Conservation (phyloP, 2,329 filamentous ascomycete species). For the Acrodontium crateriforme region DNA sequence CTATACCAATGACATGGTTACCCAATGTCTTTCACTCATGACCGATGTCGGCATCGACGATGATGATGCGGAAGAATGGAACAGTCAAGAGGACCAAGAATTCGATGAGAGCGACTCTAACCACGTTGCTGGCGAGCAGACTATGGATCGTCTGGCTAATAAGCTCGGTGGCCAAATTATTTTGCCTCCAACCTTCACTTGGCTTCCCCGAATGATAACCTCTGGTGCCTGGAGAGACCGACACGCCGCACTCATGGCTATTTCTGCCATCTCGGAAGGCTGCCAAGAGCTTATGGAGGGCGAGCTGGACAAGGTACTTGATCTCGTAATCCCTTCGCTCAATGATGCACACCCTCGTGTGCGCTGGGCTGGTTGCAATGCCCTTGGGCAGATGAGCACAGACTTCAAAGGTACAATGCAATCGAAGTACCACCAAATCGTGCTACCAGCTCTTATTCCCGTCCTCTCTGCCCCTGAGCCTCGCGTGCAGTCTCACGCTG, state of each 20-base stretch:
- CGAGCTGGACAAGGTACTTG: slow-evolving; percentile 84
- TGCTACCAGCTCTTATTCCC: slow-evolving; percentile 82
- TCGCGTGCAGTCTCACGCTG: slow-evolving; percentile 90
- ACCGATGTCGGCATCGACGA: slow-evolving; percentile 91
- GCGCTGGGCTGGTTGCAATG: slow-evolving; percentile 94
- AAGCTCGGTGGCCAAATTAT: slow-evolving; percentile 93
- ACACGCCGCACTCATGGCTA: slow-evolving; percentile 95
- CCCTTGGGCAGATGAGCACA: slow-evolving; percentile 98
- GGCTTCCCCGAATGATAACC: slow-evolving; percentile 95
- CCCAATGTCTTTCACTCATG: slow-evolving; percentile 94
- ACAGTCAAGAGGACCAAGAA: slow-evolving; percentile 83
- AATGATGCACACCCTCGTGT: slow-evolving; percentile 86
- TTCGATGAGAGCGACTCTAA: slow-evolving; percentile 93
- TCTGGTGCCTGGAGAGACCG: slow-evolving; percentile 89
- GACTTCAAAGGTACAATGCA: slow-evolving; percentile 98
- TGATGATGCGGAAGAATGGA: slow-evolving; percentile 89
- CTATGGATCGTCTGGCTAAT: slow-evolving; percentile 94
- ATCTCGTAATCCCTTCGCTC: slow-evolving; percentile 84
- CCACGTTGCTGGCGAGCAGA: slow-evolving; percentile 94
- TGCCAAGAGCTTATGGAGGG: slow-evolving; percentile 92
- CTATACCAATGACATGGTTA: slow-evolving; percentile 94
- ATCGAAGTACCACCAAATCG: slow-evolving; percentile 77
- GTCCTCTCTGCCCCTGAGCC: slow-evolving; percentile 82
- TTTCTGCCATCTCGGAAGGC: slow-evolving; percentile 94
- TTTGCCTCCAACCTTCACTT: slow-evolving; percentile 83